Evolutionary conservation across 768 basidiomycete species (phyloP), one percentile per base, ranked within the genome.

Genomic region (Neoboletus brunneissimus): DNA sequence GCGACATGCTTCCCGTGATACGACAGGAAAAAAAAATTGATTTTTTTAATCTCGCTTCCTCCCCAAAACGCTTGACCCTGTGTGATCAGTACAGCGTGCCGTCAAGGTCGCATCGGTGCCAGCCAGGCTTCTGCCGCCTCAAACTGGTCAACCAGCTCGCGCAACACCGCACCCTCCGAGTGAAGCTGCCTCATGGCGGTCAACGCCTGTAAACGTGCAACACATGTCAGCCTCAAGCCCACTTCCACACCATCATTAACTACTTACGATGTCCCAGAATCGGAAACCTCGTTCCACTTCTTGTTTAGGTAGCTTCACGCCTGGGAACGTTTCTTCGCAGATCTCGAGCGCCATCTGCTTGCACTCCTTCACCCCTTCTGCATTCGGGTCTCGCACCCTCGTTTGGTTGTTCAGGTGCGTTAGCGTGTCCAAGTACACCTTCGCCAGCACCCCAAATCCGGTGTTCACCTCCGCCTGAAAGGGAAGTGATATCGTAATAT

Each of bases 381-480:
- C 87, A 63, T 89, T 83, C 37, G 87, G 82, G 68, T 90, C 89
- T 31, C 84, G 82, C 57, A 92, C 87, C 52, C 91, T 78, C 67
- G 83, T 82, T 25, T 88, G 82, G 55, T 87, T 86, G 72, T 94
- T 93, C 67, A 94, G 79, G 71, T 93, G 89, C 45, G 91, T 93
- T 48, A 94, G 81, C 51, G 93, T 91, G 66, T 97, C 95, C 64
- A 98, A 77, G 77, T 97, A 96, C 35, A 95, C 94, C 79, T 98
- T 99, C 16, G 91, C 94, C 22, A 99, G 81, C 60, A 99, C 91
- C 4, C 97, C 97, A 73, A 98, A 98, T 20, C 95, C 97, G 0
- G 97, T 98, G 79, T 97, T 97, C 64, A 94, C 93, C 68, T 98
- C 97, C 53, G 83, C 81, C 70, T 97, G 95, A 83, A 98, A 97